phyloP scores from a whole-genome alignment of 2,329 filamentous ascomycete species.

The Penicillium vulpinum region DNA sequence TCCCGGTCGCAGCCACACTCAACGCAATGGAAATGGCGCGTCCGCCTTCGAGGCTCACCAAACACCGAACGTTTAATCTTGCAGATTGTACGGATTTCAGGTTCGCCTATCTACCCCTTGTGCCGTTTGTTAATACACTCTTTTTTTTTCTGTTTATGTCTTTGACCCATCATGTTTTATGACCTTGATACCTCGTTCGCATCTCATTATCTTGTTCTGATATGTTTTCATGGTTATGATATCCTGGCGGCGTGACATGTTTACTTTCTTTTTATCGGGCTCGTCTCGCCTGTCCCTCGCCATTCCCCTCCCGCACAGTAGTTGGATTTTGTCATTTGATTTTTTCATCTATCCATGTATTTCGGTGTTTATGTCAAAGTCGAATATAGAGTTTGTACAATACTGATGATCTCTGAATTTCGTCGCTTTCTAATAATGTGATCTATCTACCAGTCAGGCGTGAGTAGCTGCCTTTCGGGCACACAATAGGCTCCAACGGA shows the following conservation, averaged over 20 bases:
- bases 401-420: neutral
- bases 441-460: neutral
- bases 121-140: neutral
- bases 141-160: neutral
- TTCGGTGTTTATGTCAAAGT: neutral
- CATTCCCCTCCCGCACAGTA: neutral
- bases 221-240: constrained; percentile 4
- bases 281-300: neutral
- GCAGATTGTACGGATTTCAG: neutral
- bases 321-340: neutral
- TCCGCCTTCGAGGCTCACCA: constrained; percentile 19
- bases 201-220: constrained; percentile 4
- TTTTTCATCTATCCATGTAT: neutral
- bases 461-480: neutral
- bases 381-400: neutral
- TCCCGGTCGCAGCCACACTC: constrained; percentile 28
- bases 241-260: neutral
- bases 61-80: constrained; percentile 12
- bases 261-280: neutral
- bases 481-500: neutral
- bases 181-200: constrained; percentile 24
- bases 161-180: constrained; percentile 19
- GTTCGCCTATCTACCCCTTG: neutral
- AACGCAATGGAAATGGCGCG: constrained; percentile 22
- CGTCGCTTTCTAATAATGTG: neutral